Evolutionary conservation across 495 filamentous ascomycete species (phyloP), one percentile per base, ranked within the genome.

Genomic region (Penicilliopsis zonata): DNA sequence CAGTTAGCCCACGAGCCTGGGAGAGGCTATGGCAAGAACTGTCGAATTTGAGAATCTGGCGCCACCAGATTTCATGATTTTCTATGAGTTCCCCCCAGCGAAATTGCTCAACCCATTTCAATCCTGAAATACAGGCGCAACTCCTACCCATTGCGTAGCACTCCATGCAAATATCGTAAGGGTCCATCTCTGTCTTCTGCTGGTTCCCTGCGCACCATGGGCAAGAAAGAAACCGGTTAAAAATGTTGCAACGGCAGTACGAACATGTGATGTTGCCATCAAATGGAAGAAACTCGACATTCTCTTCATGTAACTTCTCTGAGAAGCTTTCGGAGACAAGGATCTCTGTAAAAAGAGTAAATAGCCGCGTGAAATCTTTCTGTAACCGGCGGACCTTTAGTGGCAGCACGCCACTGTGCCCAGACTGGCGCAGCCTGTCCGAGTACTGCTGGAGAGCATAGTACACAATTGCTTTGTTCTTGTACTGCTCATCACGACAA

Each of bases 401-500:
- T n/a, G n/a, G n/a, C n/a, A n/a, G n/a, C 6, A 23, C 21, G 6
- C n/a, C 6, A 23, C 21, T 6, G 6, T 6, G 46, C 13, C 54
- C 46, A 16, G 53, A 51, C 9, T 52, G 31, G n/a, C 36, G 44
- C 8, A 95, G 67, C 26, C 82, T 57, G 2, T 57, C 54, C 20
- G 76, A 79, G 39, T 94, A 95, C 34, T 81, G 81, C 1, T 76
- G 59, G 7, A 95, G 64, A 0, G 85, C 79, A 50, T 75, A 90
- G 47, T 80, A 94, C 17, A 95, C 69, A 37, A 96, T 95, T 12
- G 87, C 82, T 47, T 94, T 94, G 61, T 88, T 94, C 52, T 96
- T 98, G 64, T 98, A 98, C 50, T 94, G 85, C 45, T 98, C 90
- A 40, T 98, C 90, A n/a, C 90, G 85, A 49, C 90, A 95, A 18